Conservation (phyloP, 1,284 basidiomycete species). For the Papiliotrema nemorosa region DNA sequence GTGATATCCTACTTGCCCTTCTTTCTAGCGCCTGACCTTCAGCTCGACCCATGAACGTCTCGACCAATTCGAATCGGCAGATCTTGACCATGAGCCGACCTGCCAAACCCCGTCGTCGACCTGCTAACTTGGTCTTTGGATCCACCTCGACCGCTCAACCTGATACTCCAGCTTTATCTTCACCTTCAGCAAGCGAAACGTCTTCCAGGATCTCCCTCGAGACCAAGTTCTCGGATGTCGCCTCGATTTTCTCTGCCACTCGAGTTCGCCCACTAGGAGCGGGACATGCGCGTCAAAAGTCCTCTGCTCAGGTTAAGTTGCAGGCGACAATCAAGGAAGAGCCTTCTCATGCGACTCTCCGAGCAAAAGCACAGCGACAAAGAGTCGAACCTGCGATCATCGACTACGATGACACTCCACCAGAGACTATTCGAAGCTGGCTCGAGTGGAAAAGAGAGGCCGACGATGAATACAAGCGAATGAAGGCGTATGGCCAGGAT, state of each 20-base stretch:
- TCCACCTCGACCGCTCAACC: constrained; percentile 9
- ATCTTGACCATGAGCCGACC: constrained; percentile 21
- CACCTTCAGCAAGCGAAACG: constrained; percentile 35
- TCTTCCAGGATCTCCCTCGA: constrained; percentile 37
- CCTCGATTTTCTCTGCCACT: constrained; percentile 3
- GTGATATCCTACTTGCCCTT: too few relatives aligned
- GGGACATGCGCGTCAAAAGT: constrained; percentile 32
- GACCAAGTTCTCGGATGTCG: constrained; percentile 24
- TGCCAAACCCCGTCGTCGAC: constrained; percentile 22
- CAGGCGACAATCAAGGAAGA: constrained; percentile 41
- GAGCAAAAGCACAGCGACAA: constrained; percentile 12
- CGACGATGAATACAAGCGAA: constrained; percentile 26
- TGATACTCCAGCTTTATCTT: constrained; percentile 35
- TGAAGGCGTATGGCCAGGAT: constrained; percentile 19
- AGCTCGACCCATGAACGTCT: constrained; percentile 1
- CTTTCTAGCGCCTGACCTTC: too few relatives aligned
- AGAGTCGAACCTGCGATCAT: constrained; percentile 8
- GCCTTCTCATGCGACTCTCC: constrained; percentile 31
- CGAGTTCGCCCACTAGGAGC: constrained; percentile 12
- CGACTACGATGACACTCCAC: constrained; percentile 11
- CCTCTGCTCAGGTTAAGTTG: constrained; percentile 28
- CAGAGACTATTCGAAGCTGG: constrained; percentile 22
- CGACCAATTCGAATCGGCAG: constrained; percentile 10
- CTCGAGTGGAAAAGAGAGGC: constrained; percentile 32
- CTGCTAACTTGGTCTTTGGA: constrained; percentile 21